phyloP scores from a whole-genome alignment of 352 stramenopile genomes.

The Globisporangium orthogonon region DNA sequence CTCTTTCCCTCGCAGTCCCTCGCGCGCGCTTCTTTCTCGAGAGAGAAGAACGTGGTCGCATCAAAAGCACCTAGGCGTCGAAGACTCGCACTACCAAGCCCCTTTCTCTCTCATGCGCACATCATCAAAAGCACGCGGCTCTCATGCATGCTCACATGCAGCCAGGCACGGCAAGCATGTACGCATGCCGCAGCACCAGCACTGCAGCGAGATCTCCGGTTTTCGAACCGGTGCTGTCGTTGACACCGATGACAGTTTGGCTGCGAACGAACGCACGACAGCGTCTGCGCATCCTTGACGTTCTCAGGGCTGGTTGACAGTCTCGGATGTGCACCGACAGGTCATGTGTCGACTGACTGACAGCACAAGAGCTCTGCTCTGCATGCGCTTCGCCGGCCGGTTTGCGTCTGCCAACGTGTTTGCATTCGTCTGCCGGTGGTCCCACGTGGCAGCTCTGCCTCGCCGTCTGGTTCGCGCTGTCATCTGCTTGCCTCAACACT shows the following conservation, averaged over 20 bases:
- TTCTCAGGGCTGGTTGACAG: not conserved
- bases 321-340: not conserved
- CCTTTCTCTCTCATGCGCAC: too few relatives aligned
- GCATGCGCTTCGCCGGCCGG: not conserved
- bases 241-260: not conserved
- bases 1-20: not conserved
- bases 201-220: not conserved
- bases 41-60: not conserved
- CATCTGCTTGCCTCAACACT: too few relatives aligned
- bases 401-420: not conserved
- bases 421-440: not conserved
- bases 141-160: too few relatives aligned
- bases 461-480: too few relatives aligned
- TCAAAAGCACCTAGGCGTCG: too few relatives aligned
- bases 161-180: not conserved
- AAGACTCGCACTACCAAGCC: too few relatives aligned
- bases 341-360: too few relatives aligned
- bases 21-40: not conserved
- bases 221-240: not conserved
- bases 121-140: too few relatives aligned
- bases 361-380: not conserved
- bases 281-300: not conserved
- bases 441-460: too few relatives aligned
- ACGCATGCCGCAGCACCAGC: not conserved
- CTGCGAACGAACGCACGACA: not conserved